phyloP scores from a whole-genome alignment of 1,284 basidiomycete genomes.

The Anthracocystis walkeri region DNA sequence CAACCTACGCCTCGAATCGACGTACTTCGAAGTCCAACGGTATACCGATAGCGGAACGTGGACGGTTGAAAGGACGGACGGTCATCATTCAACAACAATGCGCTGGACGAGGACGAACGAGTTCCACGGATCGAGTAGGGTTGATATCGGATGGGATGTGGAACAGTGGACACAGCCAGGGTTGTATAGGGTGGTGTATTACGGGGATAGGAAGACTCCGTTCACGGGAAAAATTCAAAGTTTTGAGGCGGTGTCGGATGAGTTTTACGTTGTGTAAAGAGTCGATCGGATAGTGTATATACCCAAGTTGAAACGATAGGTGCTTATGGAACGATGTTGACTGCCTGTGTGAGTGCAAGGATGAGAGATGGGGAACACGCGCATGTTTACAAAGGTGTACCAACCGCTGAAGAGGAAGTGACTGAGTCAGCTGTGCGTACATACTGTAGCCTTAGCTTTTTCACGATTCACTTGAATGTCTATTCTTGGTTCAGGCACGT shows the following conservation, averaged over 20 bases:
- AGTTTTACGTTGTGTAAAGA: slow-evolving; percentile 43
- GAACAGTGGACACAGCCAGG: slow-evolving; percentile 74
- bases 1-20: slow-evolving; percentile 80
- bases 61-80: slow-evolving; percentile 78
- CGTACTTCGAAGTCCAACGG: slow-evolving; percentile 79
- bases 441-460: background rate
- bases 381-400: too few species aligned
- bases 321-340: too few species aligned
- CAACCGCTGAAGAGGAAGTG: too few species aligned
- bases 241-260: slow-evolving; percentile 21
- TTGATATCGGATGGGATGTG: slow-evolving; percentile 51
- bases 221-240: slow-evolving; percentile 49
- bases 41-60: slow-evolving; percentile 72
- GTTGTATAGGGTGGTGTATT: slow-evolving; percentile 78
- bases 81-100: slow-evolving; percentile 81
- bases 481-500: too few species aligned
- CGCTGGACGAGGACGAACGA: slow-evolving; percentile 73
- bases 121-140: slow-evolving; percentile 34
- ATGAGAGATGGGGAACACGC: too few species aligned
- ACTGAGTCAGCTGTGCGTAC: too few species aligned
- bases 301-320: too few species aligned
- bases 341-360: too few species aligned
- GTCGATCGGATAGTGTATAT: background rate
- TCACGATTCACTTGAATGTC: background rate
- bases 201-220: slow-evolving; percentile 80